A percentile compares a stretch with the other conserved stretches of the same genome.
These are phyloP conservation scores for Chytriomyces hyalinus DNA, from an alignment of 192 early-diverging fungal species.

Conservation along the genomic window DNA sequence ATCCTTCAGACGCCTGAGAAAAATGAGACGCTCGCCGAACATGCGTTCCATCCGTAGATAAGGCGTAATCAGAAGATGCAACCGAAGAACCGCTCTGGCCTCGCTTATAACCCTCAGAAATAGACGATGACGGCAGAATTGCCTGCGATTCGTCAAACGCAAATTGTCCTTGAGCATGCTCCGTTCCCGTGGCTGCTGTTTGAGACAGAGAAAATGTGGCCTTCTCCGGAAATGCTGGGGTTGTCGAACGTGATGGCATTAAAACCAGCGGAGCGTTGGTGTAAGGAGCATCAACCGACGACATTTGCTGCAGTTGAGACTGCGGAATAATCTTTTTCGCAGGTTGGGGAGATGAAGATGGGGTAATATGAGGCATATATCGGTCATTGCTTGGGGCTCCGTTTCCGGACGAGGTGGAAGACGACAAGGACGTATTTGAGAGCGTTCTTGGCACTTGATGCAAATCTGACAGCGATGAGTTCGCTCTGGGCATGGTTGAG, in stretches of 20 bases:
- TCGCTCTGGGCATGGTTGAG: conserved; percentile 9
- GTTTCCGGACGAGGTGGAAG: neutral
- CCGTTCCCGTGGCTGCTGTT: neutral
- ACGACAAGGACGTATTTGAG: conserved; percentile 9
- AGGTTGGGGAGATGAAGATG: conserved; percentile 1
- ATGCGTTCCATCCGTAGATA: conserved; percentile 5
- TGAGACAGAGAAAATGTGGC: neutral
- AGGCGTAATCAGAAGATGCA: conserved; percentile 6
- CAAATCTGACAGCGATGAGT: neutral
- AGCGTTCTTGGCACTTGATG: conserved; percentile 1
- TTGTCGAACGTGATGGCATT: neutral
- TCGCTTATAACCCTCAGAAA: conserved; percentile 26
- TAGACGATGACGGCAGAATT: neutral
- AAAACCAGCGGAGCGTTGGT: neutral
- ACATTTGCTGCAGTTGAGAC: conserved; percentile 7
- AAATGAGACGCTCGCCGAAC: conserved; percentile 2
- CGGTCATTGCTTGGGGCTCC: neutral
- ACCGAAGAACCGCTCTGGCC: conserved; percentile 20
- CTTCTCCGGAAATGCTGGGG: neutral
- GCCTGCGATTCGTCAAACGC: neutral
- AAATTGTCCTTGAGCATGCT: neutral
- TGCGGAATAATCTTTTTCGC: neutral
- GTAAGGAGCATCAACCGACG: neutral
- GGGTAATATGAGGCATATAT: conserved; percentile 10
- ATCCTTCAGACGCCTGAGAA: conserved; percentile 1